Base-by-base conservation (phyloP, 805 yeast species). In the Yarrowia keelungensis region DNA sequence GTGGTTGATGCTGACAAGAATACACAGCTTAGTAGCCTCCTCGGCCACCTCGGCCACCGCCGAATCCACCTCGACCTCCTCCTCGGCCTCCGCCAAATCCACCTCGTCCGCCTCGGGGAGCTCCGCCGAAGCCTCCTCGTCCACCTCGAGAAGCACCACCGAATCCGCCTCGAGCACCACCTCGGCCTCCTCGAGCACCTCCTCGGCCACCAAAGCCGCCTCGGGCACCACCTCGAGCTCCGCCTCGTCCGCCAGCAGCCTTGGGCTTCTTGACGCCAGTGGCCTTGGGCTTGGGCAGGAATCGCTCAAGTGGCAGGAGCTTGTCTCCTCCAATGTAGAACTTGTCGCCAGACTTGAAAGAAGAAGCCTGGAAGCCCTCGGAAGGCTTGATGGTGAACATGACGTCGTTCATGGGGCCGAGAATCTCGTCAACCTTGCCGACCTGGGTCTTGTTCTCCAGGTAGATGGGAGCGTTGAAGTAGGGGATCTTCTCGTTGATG, bases 321-420 rank as follows among this genome's bases (percentile, higher is more conserved):
- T 95, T 95, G 81, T 95, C 98, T 68, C 96, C 91, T 70, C 93
- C 97, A 80, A 95, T 95, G 83, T 81, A 95, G 79, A 95, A 94
- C 81, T 93, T 93, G 81, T 95, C 99, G 74, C 98, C 99, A 58
- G 87, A 90, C 80, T 92, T 92, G 85, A 95, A 95, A 67, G 97
- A 91, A 45, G 85, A 81, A 69, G 99, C 97, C 79, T 90, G 95
- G 67, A 95, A 95, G 77, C 99, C 99, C 78, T 95, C 99, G 66
- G 90, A 84, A 69, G 98, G 95, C 82, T 95, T 95, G 74, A 95
- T 88, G 46, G 99, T 95, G 85, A 95, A 95, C 78, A 86, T 94
- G n/a, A 95, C 98, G 81, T 95, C 99, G 78, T 95, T 95, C 78
- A 95, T 82, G 59, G 99, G 98, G 65, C 99, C 99, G 74, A 95